These are phyloP conservation scores for Arctium minus DNA, from an alignment of 129 eudicot genomes.

Conservation along the genomic window DNA sequence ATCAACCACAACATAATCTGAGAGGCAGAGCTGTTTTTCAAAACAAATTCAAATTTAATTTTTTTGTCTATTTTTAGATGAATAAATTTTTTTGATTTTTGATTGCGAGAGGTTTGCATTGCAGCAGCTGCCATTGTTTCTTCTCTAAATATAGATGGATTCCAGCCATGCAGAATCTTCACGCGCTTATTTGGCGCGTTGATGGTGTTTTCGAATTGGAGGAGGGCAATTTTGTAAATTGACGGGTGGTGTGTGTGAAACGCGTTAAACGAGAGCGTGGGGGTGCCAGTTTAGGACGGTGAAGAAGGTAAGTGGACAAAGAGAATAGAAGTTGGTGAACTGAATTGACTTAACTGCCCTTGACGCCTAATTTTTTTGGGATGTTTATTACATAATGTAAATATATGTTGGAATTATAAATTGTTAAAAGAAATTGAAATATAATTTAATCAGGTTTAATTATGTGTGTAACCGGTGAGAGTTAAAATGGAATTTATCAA, in stretches of 20 bases:
- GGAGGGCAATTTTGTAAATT: neutral
- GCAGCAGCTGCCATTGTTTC: constrained; percentile 21
- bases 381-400: too few relatives aligned
- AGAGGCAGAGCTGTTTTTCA: constrained; percentile 23
- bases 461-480: too few relatives aligned
- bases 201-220: neutral
- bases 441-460: too few relatives aligned
- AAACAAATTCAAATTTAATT: neutral
- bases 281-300: neutral
- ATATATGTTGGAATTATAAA: too few relatives aligned
- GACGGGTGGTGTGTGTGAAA: neutral
- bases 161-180: constrained; percentile 11
- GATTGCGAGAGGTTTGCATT: neutral
- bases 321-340: neutral
- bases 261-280: neutral
- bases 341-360: neutral
- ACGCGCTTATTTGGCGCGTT: neutral
- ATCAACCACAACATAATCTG: constrained; percentile 16
- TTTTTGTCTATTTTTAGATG: constrained; percentile 21
- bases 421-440: too few relatives aligned
- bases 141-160: constrained; percentile 12
- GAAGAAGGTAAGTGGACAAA: neutral
- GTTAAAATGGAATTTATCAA: too few relatives aligned
- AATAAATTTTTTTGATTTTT: constrained; percentile 5
- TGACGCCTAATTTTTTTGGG: neutral